phyloP scores from a whole-genome alignment of 148 eudicot species.

The Camellia japonica region DNA sequence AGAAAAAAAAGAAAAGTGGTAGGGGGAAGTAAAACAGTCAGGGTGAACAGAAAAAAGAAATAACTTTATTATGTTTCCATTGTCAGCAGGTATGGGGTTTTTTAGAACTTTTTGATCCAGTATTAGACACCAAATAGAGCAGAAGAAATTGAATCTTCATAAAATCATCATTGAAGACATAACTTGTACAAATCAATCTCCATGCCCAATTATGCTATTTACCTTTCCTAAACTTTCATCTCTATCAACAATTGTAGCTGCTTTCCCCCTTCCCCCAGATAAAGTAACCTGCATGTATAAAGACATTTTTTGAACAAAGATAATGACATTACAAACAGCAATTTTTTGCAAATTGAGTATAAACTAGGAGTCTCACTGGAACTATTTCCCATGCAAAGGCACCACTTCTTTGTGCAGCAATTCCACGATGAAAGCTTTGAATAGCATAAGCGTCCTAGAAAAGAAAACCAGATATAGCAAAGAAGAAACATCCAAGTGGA shows the following conservation, averaged over 20 bases:
- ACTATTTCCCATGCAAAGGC: slow-evolving; percentile 92
- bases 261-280: slow-evolving; percentile 64
- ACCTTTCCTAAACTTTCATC: slow-evolving; percentile 87
- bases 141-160: background rate
- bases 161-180: background rate
- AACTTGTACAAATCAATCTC: background rate
- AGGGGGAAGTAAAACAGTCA: background rate
- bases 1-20: background rate
- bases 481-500: background rate
- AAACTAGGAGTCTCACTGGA: slow-evolving; percentile 53
- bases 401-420: slow-evolving; percentile 74
- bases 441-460: slow-evolving; percentile 86
- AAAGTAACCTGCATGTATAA: slow-evolving; percentile 52
- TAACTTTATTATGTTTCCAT: background rate
- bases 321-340: slow-evolving; percentile 7
- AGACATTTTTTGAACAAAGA: background rate
- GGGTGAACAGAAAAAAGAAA: background rate
- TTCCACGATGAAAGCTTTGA: slow-evolving; percentile 82
- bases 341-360: background rate
- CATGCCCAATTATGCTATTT: slow-evolving; percentile 11
- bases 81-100: background rate
- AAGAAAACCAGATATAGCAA: background rate
- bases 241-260: slow-evolving; percentile 47
- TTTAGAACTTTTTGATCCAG: background rate
- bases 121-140: background rate